Conservation (phyloP, 108 stramenopile genomes). For the Halocafeteria seosinensis region DNA sequence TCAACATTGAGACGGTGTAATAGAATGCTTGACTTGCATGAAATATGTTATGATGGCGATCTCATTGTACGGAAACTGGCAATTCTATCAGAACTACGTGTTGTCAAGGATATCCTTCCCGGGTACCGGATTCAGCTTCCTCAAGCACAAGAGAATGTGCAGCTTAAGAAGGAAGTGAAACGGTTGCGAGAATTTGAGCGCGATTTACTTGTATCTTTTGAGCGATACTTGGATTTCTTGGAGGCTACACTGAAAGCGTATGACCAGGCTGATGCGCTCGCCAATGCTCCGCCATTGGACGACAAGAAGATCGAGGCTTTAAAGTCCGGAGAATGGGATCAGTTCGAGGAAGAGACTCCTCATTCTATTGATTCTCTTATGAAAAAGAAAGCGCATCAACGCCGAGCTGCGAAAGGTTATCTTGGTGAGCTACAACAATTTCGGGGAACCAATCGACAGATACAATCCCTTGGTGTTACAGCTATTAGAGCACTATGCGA, state of each 20-base stretch:
- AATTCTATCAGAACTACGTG: conserved; percentile 57
- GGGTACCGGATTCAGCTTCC: conserved; percentile 70
- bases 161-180: conserved; percentile 68
- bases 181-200: conserved; percentile 51
- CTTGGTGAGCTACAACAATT: background rate
- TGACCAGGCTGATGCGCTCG: background rate
- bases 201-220: conserved; percentile 51
- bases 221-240: conserved; percentile 51
- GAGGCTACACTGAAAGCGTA: conserved; percentile 42
- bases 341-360: background rate
- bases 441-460: conserved; percentile 24
- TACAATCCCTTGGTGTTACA: conserved; percentile 37
- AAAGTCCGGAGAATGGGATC: conserved; percentile 13
- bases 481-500: conserved; percentile 50
- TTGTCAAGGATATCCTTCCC: conserved; percentile 74
- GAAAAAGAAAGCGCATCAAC: no score
- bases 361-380: no score
- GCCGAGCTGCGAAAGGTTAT: background rate
- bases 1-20: background rate
- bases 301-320: background rate
- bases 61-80: conserved; percentile 25
- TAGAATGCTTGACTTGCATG: background rate
- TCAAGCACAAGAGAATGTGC: conserved; percentile 34
- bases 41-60: background rate
- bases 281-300: background rate